Evolutionary conservation across 2,329 filamentous ascomycete species (phyloP), one percentile per base, ranked within the genome.

Genomic region (Orbilia blumenaviensis): DNA sequence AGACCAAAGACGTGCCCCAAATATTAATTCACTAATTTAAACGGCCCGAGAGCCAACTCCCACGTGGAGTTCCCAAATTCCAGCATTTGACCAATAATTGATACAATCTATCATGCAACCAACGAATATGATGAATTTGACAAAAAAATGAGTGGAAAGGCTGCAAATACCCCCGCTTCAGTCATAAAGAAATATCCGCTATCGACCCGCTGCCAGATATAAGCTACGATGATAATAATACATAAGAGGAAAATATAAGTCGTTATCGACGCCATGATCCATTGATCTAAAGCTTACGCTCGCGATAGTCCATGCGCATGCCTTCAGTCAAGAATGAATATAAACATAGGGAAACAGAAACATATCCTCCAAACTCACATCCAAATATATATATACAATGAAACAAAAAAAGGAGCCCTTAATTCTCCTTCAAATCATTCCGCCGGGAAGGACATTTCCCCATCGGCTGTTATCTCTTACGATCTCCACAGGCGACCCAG

Each of bases 401-500:
- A 46, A 46, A 42, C 38, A 23, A 36, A 50, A 60, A 8, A 58
- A n/a, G 18, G 6, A 8, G 1, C 12, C 52, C 8, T 5, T 8
- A 2, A 10, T 29, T 14, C 36, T n/a, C 7, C 10, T 7, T 64
- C 25, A 76, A 36, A 76, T 76, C 72, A 76, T 76, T 46, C 72
- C 72, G 21, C 72, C 72, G 38, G 72, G 72, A 2, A 76, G 63
- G 14, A 76, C 58, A 56, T 69, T 69, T 10, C 56, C 72, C 72
- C 72, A 76, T 16, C 72, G 72, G 23, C 63, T 44, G 12, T 64
- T 72, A 27, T 76, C 72, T n/a, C 64, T 67, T n/a, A 76, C 64
- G 38, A 76, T 76, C 50, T 76, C 72, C 18, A 76, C 64, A 8
- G 63, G 72, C 10, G 72, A 21, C 27, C 12, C 25, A n/a, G 16